Evolutionary conservation across 495 filamentous ascomycete genomes (phyloP), one percentile per base, ranked within the genome.

Genomic region (Elasticomyces elasticus): DNA sequence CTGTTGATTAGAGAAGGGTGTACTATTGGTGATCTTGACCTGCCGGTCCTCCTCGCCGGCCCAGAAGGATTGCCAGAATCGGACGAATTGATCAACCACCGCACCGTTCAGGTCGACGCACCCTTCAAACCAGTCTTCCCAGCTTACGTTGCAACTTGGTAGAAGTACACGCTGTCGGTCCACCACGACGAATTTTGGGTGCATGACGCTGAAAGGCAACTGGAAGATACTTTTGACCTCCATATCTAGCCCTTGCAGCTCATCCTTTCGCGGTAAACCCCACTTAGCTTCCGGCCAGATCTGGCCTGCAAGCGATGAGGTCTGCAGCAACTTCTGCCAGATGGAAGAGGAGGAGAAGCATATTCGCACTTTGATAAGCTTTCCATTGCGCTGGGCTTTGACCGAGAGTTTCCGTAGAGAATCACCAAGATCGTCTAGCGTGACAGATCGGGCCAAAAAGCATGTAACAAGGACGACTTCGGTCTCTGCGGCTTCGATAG

Each of bases 381-480:
- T 59, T 12, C 62, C 64, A 0, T 54, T 55, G 1, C 53, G 28
- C 0, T 61, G 22, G n/a, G 62, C 64, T 31, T 53, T 65, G 24
- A 56, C 54, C 11, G 82, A 83, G 11, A 85, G 73, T 23, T 64
- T 66, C 26, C 67, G 61, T 0, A 86, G 73, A 13, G 76, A 66
- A 30, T 72, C 63, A 46, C 59, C 62, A 22, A 88, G 62, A 0
- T 69, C 69, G 2, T 66, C 62, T 47, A 81, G 69, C 0, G 77
- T 78, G 3, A 67, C 58, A 0, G 83, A 86, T 1, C 68, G 63
- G 0, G 81, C 79, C 85, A 85, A 89, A 66, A 86, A 89, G 63
- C 85, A 88, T 13, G 85, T 88, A 2, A 86, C 82, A 41, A 89
- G 70, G 42, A 87, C 74, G 26, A 89, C 66, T 59, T 88, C 85